Base-by-base conservation (phyloP, 139 green algal genomes). In the Asterochloris sp. region DNA sequence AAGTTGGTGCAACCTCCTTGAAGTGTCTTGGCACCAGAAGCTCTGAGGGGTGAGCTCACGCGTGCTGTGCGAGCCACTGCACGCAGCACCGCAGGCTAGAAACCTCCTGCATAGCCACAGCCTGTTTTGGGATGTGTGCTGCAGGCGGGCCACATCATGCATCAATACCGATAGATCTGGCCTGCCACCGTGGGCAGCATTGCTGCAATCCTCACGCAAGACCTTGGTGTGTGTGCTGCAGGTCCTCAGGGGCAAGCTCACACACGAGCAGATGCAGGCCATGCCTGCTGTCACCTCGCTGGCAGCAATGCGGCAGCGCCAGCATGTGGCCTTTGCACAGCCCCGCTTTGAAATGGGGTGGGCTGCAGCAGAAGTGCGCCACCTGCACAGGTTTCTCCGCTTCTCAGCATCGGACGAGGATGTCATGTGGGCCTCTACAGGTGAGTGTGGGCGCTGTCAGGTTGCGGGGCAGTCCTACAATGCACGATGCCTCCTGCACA, bases 171-270 rank as follows among this genome's bases (percentile, higher is more conserved):
- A 6, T 54, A 54, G 38, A 54, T 54, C 38, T 54, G 38, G 38
- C 38, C 38, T 54, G 38, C 38, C 38, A 54, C 6, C 38, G 6
- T 54, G 38, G 38, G 38, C 38, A 54, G 38, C 38, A 54, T 54
- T 6, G 38, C 38, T 54, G 38, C 38, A 54, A 54, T 10, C 38
- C 38, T 54, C 38, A 54, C 6, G 38, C 38, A 54, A 54, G 38
- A 6, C 38, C 38, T 38, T 78, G 27, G 26, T 21, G 14, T 13
- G 15, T 62, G 1, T 62, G 17, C 27, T 67, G 74, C 28, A 80
- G 76, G 76, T 80, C 13, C 67, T 80, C 47, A 61, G 76, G 60
- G 68, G 54, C 21, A 80, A 80, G 76, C 54, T 80, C 12, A 54
- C 60, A 47, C 76, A 80, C 60, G 12, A 14, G 13, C 54, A 13